Conservation (phyloP, 75 land plant species). For the Chamaecyparis obtusa region DNA sequence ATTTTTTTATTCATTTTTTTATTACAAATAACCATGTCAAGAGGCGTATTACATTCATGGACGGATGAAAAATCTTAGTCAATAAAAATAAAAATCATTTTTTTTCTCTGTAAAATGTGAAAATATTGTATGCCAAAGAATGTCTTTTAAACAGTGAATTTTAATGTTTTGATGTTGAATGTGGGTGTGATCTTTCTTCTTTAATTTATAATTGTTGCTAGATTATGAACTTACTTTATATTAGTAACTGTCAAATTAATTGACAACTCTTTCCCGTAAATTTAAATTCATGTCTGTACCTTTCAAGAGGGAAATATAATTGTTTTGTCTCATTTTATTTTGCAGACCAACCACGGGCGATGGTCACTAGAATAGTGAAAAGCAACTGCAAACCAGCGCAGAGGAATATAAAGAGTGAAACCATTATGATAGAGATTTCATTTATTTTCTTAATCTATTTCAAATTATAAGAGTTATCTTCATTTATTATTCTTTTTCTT, state of each 20-base stretch:
- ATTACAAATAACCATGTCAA: background rate
- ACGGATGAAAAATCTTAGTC: too few relatives aligned
- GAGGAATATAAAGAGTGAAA: background rate
- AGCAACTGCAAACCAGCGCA: background rate
- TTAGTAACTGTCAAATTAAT: background rate
- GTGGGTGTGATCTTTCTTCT: background rate
- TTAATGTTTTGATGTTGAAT: background rate
- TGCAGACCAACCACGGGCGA: constrained; percentile 20
- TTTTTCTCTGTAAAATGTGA: background rate
- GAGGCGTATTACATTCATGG: too few relatives aligned
- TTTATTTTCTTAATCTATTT: background rate
- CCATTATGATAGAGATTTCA: background rate
- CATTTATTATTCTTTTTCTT: background rate
- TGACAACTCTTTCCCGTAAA: background rate
- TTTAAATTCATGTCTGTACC: background rate
- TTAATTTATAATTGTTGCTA: background rate
- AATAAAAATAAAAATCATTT: too few relatives aligned
- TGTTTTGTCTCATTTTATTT: background rate
- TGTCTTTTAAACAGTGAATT: background rate
- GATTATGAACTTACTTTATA: background rate
- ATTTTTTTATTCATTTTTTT: background rate
- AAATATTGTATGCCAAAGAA: background rate
- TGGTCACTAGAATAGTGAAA: background rate
- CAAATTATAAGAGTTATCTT: background rate
- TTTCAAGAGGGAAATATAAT: background rate